Evolutionary conservation across 805 yeast genomes (phyloP).

Genomic region (Hagleromyces aurorensis): DNA sequence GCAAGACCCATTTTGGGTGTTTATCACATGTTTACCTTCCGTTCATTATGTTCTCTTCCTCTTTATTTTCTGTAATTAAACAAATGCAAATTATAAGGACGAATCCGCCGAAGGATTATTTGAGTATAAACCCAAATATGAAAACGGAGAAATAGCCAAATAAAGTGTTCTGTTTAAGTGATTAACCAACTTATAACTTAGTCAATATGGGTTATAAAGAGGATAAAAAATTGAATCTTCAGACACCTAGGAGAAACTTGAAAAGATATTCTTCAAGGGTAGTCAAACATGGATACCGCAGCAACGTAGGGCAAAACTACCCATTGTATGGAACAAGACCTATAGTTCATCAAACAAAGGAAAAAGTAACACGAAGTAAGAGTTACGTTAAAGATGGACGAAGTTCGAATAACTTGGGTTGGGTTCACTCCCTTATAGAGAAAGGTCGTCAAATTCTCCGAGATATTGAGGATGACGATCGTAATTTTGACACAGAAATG

Average conservation of each 20-base stretch:
- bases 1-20: too few relatives aligned
- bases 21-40: too few relatives aligned
- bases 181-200: too few relatives aligned
- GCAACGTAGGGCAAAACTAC: not conserved
- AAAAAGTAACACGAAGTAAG: not conserved
- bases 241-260: conserved; percentile 19
- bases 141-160: too few relatives aligned
- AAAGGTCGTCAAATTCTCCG: conserved; percentile 20
- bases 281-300: not conserved
- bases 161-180: too few relatives aligned
- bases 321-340: too few relatives aligned
- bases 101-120: too few relatives aligned
- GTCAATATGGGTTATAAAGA: conserved; percentile 1
- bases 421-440: conserved; percentile 18
- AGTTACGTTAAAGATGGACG: conserved; percentile 3
- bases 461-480: conserved; percentile 10
- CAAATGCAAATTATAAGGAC: too few relatives aligned
- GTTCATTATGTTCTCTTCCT: too few relatives aligned
- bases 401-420: conserved; percentile 11
- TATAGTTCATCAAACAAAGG: not conserved
- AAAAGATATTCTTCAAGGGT: conserved; percentile 11
- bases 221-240: conserved; percentile 6
- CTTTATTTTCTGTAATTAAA: too few relatives aligned
- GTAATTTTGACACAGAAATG: conserved; percentile 8
- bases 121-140: too few relatives aligned